A percentile compares a stretch with the other conserved stretches of the same genome.
Evolutionary conservation across 2,329 filamentous ascomycete genomes (phyloP).

Genomic region (Claviceps digitariae): DNA sequence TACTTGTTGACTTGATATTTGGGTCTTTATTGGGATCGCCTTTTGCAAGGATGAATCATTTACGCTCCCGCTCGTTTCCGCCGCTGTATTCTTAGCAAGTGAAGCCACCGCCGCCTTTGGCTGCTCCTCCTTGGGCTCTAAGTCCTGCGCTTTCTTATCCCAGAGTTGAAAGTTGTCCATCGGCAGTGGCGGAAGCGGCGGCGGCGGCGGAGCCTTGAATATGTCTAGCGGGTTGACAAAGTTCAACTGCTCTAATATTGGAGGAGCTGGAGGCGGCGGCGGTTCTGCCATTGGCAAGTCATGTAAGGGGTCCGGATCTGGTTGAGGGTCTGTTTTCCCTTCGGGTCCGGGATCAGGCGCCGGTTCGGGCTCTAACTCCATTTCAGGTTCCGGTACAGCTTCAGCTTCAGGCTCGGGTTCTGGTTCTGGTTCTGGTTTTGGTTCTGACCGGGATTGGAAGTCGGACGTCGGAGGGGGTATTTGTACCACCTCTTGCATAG

Average conservation of each 20-base stretch:
- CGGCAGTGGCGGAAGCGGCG: conserved; percentile 13
- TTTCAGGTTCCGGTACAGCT: background rate
- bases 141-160: conserved; percentile 7
- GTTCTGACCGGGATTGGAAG: background rate
- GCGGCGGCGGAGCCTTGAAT: conserved; percentile 18
- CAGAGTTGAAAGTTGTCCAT: conserved; percentile 10
- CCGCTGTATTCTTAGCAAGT: background rate
- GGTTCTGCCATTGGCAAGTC: background rate
- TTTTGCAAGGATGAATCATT: conserved; percentile 8
- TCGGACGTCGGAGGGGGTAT: background rate
- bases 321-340: background rate
- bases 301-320: background rate
- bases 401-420: background rate
- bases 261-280: conserved; percentile 1
- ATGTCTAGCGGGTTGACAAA: conserved; percentile 27
- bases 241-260: conserved; percentile 11
- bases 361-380: background rate
- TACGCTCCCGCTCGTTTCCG: background rate
- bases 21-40: conserved; percentile 4
- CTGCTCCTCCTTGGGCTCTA: conserved; percentile 7
- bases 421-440: background rate
- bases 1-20: conserved; percentile 5
- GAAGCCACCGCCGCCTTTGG: conserved; percentile 3
- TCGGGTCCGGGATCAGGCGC: background rate
- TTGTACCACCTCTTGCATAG: conserved; percentile 3